Base-by-base conservation (phyloP, 805 yeast genomes). In the Pichia nakasei region DNA sequence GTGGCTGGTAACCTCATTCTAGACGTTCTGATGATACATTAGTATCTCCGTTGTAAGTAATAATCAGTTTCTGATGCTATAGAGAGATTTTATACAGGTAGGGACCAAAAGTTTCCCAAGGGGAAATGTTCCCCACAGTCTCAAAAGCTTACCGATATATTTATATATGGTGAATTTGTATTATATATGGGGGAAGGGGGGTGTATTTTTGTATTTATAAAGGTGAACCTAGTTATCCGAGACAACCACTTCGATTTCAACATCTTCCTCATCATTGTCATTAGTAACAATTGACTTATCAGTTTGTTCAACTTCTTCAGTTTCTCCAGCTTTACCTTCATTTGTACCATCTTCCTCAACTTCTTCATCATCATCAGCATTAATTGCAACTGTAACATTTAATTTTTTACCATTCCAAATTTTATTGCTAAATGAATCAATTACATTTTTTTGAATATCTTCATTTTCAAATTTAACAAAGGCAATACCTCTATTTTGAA, bases 341-440 rank as follows among this genome's bases (percentile, higher is more conserved):
- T 29, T 29, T 29, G 17, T 8, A 29, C 1, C 13, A 29, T 29
- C 18, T 3, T 29, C 8, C 18, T 29, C 32, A 15, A 4, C 18
- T 15, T 38, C 37, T 32, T 51, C 53, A 19, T 49, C 53, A 38
- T 54, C 64, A 21, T 57, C 59, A 11, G 80, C 68, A 55, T 81
- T 85, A 49, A 84, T 73, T 19, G 96, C 96, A 53, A 81, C 73
- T 51, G 80, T 82, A 47, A 83, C 86, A 38, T 73, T 65, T 46
- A 88, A 65, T 40, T 69, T 70, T 60, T 85, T 75, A 41, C 83
- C 95, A 48, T 76, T 76, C 52, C 82, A 65, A 42, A 70, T 73
- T 55, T 70, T 71, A 42, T 87, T 94, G 50, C 82, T 73, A 61
- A 80, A 79, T 55, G 77, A 75, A 32, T 70, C 77, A 48, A 85